Evolutionary conservation across 768 basidiomycete genomes (phyloP).

Genomic region (Tricholoma flavovirens): DNA sequence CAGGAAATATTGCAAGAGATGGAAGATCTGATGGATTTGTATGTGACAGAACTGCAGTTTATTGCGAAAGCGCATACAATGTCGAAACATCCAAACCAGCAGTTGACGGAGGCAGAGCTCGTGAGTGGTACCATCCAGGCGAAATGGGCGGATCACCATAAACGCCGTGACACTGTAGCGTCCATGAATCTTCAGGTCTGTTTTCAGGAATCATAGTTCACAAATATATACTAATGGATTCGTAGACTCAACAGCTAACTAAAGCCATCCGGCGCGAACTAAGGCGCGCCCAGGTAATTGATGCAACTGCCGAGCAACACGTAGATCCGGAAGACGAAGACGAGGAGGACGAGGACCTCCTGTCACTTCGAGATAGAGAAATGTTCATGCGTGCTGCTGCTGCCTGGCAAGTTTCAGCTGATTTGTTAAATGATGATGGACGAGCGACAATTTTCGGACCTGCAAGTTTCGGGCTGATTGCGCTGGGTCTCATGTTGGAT

Average conservation of each 20-base stretch:
- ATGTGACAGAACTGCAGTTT: constrained; percentile 24
- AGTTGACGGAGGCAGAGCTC: constrained; percentile 36
- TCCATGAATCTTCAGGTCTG: constrained; percentile 42
- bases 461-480: constrained; percentile 41
- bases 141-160: constrained; percentile 36
- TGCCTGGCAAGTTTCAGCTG: constrained; percentile 37
- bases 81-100: constrained; percentile 28
- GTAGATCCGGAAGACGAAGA: constrained; percentile 21
- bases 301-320: constrained; percentile 7
- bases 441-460: constrained; percentile 29
- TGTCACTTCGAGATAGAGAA: constrained; percentile 19
- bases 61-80: constrained; percentile 33
- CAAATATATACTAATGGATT: constrained; percentile 7
- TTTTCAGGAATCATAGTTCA: neutral
- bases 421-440: constrained; percentile 17
- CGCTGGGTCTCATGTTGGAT: constrained; percentile 37
- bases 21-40: constrained; percentile 29
- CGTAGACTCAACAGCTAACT: constrained; percentile 34
- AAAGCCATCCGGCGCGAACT: constrained; percentile 31
- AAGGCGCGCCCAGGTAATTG: constrained; percentile 8
- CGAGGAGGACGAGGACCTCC: constrained; percentile 7
- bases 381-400: constrained; percentile 37
- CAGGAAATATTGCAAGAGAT: constrained; percentile 31
- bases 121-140: constrained; percentile 42
- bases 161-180: constrained; percentile 31